Conservation (phyloP, 2,329 filamentous ascomycete species). For the Herpotrichia juniperi region DNA sequence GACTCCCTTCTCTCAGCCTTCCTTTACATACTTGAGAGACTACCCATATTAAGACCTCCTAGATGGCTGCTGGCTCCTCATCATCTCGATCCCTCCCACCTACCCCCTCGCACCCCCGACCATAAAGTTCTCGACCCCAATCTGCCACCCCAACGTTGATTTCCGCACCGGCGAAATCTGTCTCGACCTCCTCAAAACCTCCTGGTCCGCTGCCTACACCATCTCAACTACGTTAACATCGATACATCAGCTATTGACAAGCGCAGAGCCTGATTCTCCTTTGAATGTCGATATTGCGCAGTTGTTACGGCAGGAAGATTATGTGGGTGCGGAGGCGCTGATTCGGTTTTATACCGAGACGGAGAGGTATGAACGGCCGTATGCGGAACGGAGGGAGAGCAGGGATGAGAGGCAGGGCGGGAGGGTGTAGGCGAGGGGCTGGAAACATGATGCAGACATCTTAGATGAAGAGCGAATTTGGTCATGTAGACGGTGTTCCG, state of each 20-base stretch:
- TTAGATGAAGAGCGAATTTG: no score
- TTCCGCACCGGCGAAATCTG: slow-evolving; percentile 84
- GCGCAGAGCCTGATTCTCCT: slow-evolving; percentile 74
- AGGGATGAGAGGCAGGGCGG: slow-evolving; percentile 2
- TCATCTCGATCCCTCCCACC: slow-evolving; percentile 73
- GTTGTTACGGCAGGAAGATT: slow-evolving; percentile 71
- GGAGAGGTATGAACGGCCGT: slow-evolving; percentile 48
- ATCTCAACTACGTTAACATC: slow-evolving; percentile 76
- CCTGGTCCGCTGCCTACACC: slow-evolving; percentile 87
- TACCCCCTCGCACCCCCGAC: slow-evolving; percentile 82
- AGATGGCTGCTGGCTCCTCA: slow-evolving; percentile 83
- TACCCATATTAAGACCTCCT: no score
- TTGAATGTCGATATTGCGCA: slow-evolving; percentile 80
- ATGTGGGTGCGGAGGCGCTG: slow-evolving; percentile 69
- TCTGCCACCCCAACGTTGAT: slow-evolving; percentile 49
- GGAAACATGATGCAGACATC: no score
- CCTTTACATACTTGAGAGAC: background rate
- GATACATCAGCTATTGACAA: slow-evolving; percentile 71
- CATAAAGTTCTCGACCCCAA: slow-evolving; percentile 73
- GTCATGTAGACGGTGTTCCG: no score
- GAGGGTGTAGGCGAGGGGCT: background rate
- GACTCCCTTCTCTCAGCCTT: background rate
- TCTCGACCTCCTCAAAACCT: slow-evolving; percentile 77
- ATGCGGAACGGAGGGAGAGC: slow-evolving; percentile 9
- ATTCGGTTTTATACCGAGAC: slow-evolving; percentile 73